phyloP scores from a whole-genome alignment of 2,329 filamentous ascomycete species.

The Pleoardoris graminearum region DNA sequence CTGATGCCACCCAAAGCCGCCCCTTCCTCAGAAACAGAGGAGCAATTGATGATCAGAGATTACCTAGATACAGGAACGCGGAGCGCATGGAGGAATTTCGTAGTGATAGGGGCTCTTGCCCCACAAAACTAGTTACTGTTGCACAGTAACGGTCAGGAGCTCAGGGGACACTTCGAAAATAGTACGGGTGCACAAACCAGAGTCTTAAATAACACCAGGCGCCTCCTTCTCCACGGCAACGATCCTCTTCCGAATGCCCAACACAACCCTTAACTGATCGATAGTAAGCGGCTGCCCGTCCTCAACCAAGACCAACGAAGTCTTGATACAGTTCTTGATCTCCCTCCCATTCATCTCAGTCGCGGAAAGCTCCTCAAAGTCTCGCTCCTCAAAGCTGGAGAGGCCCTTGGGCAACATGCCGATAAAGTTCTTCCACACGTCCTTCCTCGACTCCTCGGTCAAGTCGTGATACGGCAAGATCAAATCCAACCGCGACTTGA shows the following conservation, averaged over 20 bases:
- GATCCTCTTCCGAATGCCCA: not conserved
- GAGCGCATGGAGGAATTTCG: no score
- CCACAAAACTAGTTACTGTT: no score
- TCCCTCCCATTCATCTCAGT: not conserved
- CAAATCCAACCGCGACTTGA: slow-evolving; percentile 22
- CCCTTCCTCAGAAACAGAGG: no score
- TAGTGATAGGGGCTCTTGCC: no score
- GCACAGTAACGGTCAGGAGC: no score
- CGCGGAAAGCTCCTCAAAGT: not conserved
- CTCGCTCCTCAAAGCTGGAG: not conserved
- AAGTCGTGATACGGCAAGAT: slow-evolving; percentile 4
- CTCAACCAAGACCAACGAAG: not conserved
- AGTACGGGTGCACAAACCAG: no score
- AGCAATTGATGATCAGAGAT: no score
- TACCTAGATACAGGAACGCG: no score
- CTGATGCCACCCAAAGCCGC: no score
- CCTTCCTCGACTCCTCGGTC: slow-evolving; percentile 5
- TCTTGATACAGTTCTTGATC: slow-evolving; percentile 6
- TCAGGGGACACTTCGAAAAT: no score
- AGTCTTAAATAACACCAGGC: no score
- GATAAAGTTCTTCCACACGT: slow-evolving; percentile 12
- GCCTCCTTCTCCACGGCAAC: no score
- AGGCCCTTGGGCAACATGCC: not conserved
- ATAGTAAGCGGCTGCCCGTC: not conserved
- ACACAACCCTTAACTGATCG: not conserved